Evolutionary conservation across 2,329 filamentous ascomycete species (phyloP).

Genomic region (Sordariomycetes sp.): DNA sequence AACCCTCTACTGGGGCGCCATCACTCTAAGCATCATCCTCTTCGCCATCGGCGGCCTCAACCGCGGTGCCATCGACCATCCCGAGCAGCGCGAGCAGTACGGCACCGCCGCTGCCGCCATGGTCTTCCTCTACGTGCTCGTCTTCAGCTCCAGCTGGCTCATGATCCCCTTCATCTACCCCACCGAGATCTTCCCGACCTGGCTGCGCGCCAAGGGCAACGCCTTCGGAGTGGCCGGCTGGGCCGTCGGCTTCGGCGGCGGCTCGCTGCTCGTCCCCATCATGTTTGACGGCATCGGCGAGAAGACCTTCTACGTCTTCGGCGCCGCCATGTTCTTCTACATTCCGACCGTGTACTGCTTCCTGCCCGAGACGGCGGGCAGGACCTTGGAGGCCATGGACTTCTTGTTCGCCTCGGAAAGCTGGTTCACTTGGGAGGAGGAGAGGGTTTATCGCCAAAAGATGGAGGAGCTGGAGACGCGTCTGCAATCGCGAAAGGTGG

Average conservation of each 20-base stretch:
- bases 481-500: too few species aligned
- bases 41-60: constrained; percentile 17
- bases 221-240: constrained; percentile 34
- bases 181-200: constrained; percentile 27
- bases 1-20: constrained; percentile 23
- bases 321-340: constrained; percentile 10
- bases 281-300: constrained; percentile 9
- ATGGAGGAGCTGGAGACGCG: too few species aligned
- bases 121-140: constrained; percentile 18
- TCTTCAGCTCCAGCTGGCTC: constrained; percentile 19
- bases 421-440: not conserved
- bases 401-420: constrained; percentile 9
- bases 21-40: constrained; percentile 16
- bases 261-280: constrained; percentile 24
- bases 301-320: constrained; percentile 10
- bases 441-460: too few species aligned
- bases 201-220: constrained; percentile 24
- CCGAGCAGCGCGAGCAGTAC: constrained; percentile 10
- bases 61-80: constrained; percentile 9
- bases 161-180: constrained; percentile 30
- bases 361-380: constrained; percentile 21
- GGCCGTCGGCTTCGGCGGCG: constrained; percentile 18
- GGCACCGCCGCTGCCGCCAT: constrained; percentile 19
- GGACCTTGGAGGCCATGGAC: constrained; percentile 13
- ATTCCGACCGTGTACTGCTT: constrained; percentile 11